Conservation (phyloP, 768 basidiomycete genomes). For the Amanita rimosa region DNA sequence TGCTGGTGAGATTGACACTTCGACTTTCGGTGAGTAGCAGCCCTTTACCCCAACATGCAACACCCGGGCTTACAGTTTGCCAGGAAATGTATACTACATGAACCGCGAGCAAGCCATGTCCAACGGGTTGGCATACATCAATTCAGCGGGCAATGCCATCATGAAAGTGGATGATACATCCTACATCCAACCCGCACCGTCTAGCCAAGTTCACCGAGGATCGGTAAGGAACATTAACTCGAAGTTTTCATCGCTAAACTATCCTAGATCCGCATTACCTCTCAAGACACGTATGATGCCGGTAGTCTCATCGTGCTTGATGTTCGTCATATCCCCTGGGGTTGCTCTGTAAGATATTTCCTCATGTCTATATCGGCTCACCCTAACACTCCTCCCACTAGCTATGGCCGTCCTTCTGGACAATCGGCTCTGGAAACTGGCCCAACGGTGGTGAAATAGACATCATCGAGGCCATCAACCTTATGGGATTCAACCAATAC, state of each 20-base stretch:
- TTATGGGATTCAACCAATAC: conserved; percentile 55
- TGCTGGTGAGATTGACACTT: conserved; percentile 33
- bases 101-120: conserved; percentile 32
- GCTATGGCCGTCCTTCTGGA: conserved; percentile 44
- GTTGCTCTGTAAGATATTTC: conserved; percentile 31
- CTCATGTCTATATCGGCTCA: not conserved
- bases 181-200: conserved; percentile 23
- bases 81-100: conserved; percentile 28
- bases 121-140: conserved; percentile 48
- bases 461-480: conserved; percentile 78
- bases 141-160: conserved; percentile 50
- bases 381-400: conserved; percentile 7
- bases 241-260: not conserved
- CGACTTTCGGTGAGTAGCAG: conserved; percentile 25
- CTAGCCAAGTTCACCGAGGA: conserved; percentile 18
- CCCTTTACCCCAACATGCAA: not conserved
- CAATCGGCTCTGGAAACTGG: conserved; percentile 28
- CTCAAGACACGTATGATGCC: conserved; percentile 25
- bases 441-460: conserved; percentile 40
- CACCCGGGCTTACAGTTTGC: not conserved
- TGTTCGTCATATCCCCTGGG: conserved; percentile 38
- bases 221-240: conserved; percentile 17
- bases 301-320: conserved; percentile 34
- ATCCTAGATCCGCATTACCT: conserved; percentile 26
- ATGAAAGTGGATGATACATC: conserved; percentile 66